Evolutionary conservation across 352 stramenopile genomes (phyloP).

Genomic region (Peronospora destructor): DNA sequence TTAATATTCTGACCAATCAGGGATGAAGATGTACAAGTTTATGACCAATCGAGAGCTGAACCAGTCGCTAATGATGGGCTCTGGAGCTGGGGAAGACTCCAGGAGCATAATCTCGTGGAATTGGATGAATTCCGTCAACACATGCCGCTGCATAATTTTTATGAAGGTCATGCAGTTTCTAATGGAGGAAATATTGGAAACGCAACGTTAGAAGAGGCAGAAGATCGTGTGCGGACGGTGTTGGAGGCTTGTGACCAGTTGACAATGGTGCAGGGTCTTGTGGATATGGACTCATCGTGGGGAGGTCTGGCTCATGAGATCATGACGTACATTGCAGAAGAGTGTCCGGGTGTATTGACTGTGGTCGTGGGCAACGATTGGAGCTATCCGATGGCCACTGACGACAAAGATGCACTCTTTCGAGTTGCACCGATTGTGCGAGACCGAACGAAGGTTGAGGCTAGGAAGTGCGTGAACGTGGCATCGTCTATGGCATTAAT

Average conservation of each 20-base stretch:
- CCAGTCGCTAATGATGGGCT: slow-evolving; percentile 22
- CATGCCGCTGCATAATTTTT: slow-evolving; percentile 80
- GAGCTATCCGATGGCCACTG: slow-evolving; percentile 50
- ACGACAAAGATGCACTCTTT: slow-evolving; percentile 41
- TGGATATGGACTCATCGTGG: slow-evolving; percentile 81
- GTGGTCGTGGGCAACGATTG: slow-evolving; percentile 66
- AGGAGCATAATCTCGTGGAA: slow-evolving; percentile 56
- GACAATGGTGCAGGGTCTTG: slow-evolving; percentile 50
- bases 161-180: slow-evolving; percentile 43
- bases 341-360: slow-evolving; percentile 54
- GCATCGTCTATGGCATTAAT: slow-evolving; percentile 54
- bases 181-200: slow-evolving; percentile 49
- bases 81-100: slow-evolving; percentile 55
- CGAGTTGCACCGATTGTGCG: slow-evolving; percentile 25
- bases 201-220: slow-evolving; percentile 47
- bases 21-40: slow-evolving; percentile 55
- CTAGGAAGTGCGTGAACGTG: slow-evolving; percentile 55
- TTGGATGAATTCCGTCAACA: slow-evolving; percentile 68
- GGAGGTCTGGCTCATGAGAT: slow-evolving; percentile 65
- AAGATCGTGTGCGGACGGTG: slow-evolving; percentile 53
- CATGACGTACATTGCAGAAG: slow-evolving; percentile 62
- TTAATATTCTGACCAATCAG: slow-evolving; percentile 20
- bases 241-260: slow-evolving; percentile 70
- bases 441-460: slow-evolving; percentile 56
- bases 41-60: slow-evolving; percentile 38